These are phyloP conservation scores for Bimuria novae-zelandiae DNA, from an alignment of 2,329 filamentous ascomycete genomes.

Conservation along the genomic window DNA sequence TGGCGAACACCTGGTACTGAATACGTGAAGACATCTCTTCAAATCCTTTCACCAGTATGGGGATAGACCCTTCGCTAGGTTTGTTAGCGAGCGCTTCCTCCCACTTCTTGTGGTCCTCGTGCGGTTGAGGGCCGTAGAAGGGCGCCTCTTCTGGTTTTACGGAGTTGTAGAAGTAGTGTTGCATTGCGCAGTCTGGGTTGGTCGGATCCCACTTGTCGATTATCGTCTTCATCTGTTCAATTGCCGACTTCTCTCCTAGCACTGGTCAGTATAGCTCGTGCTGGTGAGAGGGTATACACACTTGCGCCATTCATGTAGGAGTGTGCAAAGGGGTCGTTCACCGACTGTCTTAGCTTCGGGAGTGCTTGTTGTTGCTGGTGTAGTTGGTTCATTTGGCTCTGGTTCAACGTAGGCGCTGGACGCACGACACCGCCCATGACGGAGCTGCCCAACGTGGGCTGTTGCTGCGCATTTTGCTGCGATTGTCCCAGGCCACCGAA, in stretches of 20 bases:
- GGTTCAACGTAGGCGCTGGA: slow-evolving; percentile 36
- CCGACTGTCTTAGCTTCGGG: slow-evolving; percentile 41
- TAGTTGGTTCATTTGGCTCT: slow-evolving; percentile 37
- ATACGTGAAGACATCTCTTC: slow-evolving; percentile 72
- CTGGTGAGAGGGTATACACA: slow-evolving; percentile 16
- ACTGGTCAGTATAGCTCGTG: slow-evolving; percentile 16
- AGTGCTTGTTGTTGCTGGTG: slow-evolving; percentile 45
- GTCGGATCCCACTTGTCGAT: slow-evolving; percentile 75
- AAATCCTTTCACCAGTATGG: slow-evolving; percentile 76
- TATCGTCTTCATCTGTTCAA: slow-evolving; percentile 73
- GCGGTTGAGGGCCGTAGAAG: slow-evolving; percentile 71
- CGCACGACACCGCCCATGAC: slow-evolving; percentile 44
- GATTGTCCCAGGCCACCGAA: slow-evolving; percentile 40
- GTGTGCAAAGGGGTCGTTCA: slow-evolving; percentile 31
- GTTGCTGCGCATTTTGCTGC: slow-evolving; percentile 50
- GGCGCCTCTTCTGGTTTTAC: slow-evolving; percentile 75
- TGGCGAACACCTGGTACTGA: slow-evolving; percentile 70
- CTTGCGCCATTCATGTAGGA: slow-evolving; percentile 35
- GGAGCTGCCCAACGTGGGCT: slow-evolving; percentile 48
- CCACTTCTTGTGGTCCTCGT: slow-evolving; percentile 79
- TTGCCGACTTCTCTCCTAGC: slow-evolving; percentile 70
- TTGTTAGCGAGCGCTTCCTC: slow-evolving; percentile 82
- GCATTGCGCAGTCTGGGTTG: slow-evolving; percentile 72
- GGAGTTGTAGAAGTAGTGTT: slow-evolving; percentile 86
- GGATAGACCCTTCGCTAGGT: slow-evolving; percentile 75